Percentiles rank a stretch among this genome's conserved stretches.
These are phyloP conservation scores for Aspergillus leporis DNA, from an alignment of 495 filamentous ascomycete species.

Conservation along the genomic window DNA sequence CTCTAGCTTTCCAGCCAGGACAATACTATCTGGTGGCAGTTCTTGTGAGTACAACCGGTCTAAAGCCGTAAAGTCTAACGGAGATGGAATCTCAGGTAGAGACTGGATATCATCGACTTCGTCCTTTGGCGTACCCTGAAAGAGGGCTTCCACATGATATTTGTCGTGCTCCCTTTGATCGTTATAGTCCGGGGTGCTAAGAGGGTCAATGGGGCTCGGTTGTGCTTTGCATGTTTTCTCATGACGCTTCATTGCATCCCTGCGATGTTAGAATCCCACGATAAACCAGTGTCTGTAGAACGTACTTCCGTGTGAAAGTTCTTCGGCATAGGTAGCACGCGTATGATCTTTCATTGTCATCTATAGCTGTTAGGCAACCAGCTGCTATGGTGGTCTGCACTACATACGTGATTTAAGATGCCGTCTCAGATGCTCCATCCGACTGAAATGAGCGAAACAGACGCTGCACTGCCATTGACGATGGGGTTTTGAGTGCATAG, in stretches of 20 bases:
- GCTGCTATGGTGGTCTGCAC: not conserved
- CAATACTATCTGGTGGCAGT: conserved; percentile 15
- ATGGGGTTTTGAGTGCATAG: not conserved
- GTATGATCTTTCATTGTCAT: conserved; percentile 21
- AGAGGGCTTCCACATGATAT: not conserved
- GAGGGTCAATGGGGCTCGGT: not conserved
- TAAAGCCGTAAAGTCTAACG: conserved; percentile 21
- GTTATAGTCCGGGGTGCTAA: not conserved
- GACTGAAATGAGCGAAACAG: conserved; percentile 24
- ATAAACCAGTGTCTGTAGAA: conserved; percentile 6
- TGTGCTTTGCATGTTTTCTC: conserved; percentile 28
- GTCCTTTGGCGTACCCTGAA: not conserved
- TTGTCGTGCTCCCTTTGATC: not conserved
- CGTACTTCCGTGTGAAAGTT: conserved; percentile 14
- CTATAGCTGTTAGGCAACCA: conserved; percentile 12
- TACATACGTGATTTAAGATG: conserved; percentile 27
- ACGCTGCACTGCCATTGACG: conserved; percentile 20
- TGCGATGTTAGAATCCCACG: conserved; percentile 2
- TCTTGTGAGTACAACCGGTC: conserved; percentile 23
- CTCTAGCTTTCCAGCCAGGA: conserved; percentile 23
- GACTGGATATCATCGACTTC: not conserved
- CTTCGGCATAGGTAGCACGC: conserved; percentile 20
- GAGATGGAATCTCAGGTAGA: conserved; percentile 7
- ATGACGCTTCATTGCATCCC: conserved; percentile 29
- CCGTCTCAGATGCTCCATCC: conserved; percentile 28